Percentiles rank a stretch among this genome's conserved stretches.
These are phyloP conservation scores for Aureobasidium subglaciale DNA, from an alignment of 2,329 filamentous ascomycete genomes.

Conservation along the genomic window DNA sequence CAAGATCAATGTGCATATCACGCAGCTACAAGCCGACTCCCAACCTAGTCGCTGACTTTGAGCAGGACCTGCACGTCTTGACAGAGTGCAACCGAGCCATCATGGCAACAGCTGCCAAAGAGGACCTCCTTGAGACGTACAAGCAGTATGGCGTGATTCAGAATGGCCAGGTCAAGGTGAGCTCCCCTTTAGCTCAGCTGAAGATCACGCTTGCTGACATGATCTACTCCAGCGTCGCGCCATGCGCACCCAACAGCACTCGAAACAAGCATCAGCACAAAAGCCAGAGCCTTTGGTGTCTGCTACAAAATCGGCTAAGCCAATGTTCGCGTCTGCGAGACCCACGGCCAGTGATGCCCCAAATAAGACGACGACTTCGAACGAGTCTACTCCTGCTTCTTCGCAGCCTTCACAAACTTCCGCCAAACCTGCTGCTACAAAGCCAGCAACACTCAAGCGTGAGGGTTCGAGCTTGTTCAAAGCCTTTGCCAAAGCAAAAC, in stretches of 20 bases:
- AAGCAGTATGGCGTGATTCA: conserved; percentile 66
- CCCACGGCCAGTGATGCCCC: conserved; percentile 22
- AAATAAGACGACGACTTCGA: conserved; percentile 34
- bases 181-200: not conserved
- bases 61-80: conserved; percentile 54
- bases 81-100: conserved; percentile 63
- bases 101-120: conserved; percentile 46
- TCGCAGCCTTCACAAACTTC: conserved; percentile 22
- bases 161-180: conserved; percentile 60
- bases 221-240: conserved; percentile 38
- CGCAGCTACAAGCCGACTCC: too few species aligned
- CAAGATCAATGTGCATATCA: conserved; percentile 45
- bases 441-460: conserved; percentile 47
- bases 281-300: conserved; percentile 14
- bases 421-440: conserved; percentile 33
- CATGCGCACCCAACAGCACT: conserved; percentile 31
- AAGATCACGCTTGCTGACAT: not conserved
- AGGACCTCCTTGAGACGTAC: conserved; percentile 53
- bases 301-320: conserved; percentile 18
- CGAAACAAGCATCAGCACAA: conserved; percentile 33
- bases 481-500: conserved; percentile 63
- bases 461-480: conserved; percentile 64
- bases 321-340: conserved; percentile 20
- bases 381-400: conserved; percentile 29
- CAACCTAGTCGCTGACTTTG: not conserved